Conservation (phyloP, 176 grass and related monocot genomes). For the Phyllostachys edulis region DNA sequence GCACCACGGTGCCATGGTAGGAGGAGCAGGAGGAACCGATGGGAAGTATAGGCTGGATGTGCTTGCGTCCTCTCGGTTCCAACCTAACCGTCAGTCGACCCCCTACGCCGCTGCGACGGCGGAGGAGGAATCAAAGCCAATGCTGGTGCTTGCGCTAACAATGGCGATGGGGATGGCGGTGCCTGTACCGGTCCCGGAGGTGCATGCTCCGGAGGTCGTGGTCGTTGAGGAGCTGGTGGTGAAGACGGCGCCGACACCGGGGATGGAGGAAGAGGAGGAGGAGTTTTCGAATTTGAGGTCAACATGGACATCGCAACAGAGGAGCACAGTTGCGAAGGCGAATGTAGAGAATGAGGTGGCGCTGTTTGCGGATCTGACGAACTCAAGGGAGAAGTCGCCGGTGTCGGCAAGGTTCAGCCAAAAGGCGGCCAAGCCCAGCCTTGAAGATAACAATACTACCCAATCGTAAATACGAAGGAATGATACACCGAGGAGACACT, state of each 20-base stretch:
- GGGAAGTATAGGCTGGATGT: too few relatives aligned
- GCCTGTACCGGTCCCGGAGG: not conserved
- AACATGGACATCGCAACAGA: slow-evolving; percentile 45
- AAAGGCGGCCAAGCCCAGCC: slow-evolving; percentile 62
- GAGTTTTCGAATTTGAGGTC: slow-evolving; percentile 55
- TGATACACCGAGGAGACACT: too few relatives aligned
- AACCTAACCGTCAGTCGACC: not conserved
- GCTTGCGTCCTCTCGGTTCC: slow-evolving; percentile 62
- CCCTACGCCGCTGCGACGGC: not conserved
- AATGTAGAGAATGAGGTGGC: slow-evolving; percentile 11
- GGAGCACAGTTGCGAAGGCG: not conserved
- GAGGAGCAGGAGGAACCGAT: too few relatives aligned
- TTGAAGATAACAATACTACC: slow-evolving; percentile 55
- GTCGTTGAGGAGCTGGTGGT: not conserved
- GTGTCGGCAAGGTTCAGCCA: slow-evolving; percentile 54
- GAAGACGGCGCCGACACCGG: not conserved
- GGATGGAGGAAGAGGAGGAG: not conserved
- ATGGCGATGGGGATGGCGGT: not conserved
- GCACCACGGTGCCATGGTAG: too few relatives aligned
- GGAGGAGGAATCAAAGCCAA: not conserved
- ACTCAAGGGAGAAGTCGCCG: slow-evolving; percentile 59
- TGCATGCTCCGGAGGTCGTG: not conserved
- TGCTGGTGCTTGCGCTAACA: not conserved
- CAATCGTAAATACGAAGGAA: too few relatives aligned
- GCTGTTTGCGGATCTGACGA: slow-evolving; percentile 37